Evolutionary conservation across 108 stramenopile genomes (phyloP), one percentile per base, ranked within the genome.

Genomic region (Cyclotella atomus): DNA sequence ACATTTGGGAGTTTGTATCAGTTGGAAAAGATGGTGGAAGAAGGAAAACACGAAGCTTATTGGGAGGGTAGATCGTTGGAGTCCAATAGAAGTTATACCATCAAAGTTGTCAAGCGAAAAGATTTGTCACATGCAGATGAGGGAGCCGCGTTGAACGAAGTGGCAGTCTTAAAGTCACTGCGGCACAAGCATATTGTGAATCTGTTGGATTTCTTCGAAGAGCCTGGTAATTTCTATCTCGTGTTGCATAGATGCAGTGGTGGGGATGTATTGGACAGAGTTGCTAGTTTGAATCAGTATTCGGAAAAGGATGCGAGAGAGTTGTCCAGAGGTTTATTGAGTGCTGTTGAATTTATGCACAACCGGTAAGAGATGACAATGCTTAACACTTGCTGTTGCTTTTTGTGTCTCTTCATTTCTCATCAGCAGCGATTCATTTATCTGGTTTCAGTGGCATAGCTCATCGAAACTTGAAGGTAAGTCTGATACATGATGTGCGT

Each of bases 201-300:
- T 49, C 83, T 97, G 20, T 66, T 89, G 8, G 98, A 97, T 71
- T 97, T 97, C 80, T 96, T 91, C 77, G 91, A 97, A 61, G 95
- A 95, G 21, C 67, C 76, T 3, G 88, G 44, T 30, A 70, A 9
- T 57, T 49, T 88, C 66, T 98, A 91, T 61, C 86, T 98, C 54
- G 95, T 98, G 2, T 93, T 96, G 84, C 95, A 98, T 73, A 81
- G 84, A 15, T 88, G 92, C 78, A 79, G 65, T 19, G 98, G 98
- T 27, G 99, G 99, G 6, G 98, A 99, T 73, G 92, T 98, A 4
- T 97, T 99, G 70, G 97, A 98, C 76, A 89, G 95, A 35, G 97
- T 99, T 67, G 90, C 93, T 10, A 75, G 77, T 6, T 81, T 88
- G 79, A 88, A 85, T 23, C 75, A 62, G 12, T 99, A 99, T 81